Evolutionary conservation across 2,329 filamentous ascomycete species (phyloP), one percentile per base, ranked within the genome.

Genomic region (Fusarium sp.): DNA sequence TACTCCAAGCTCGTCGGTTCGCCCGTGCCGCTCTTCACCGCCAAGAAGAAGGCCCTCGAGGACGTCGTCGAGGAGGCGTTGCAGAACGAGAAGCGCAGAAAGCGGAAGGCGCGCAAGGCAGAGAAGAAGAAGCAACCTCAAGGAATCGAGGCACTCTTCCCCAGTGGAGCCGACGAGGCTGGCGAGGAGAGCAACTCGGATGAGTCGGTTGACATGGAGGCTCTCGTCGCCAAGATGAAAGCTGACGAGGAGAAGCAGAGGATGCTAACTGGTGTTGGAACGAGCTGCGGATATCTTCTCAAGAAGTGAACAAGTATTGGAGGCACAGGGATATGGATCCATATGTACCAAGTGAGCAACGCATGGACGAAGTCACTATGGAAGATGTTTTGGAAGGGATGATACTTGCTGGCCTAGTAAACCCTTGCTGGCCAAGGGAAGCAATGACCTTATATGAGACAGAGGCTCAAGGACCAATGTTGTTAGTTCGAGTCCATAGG

Each of bases 21-120:
- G 10, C 50, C 66, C 0, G 70, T 74, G n/a, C 78, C 74, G 10
- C 68, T 79, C 15, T 78, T 79, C 35, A 72, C 73, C 8, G 76
- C 69, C 7, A 76, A 77, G 59, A 77, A 79, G 47, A 74, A 72
- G 68, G 66, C 65, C 10, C 68, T 79, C 6, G 74, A 75, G 4
- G 68, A 69, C 15, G 66, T 79, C 58, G 69, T 75, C 11, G 66
- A 76, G 37, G 75, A 79, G 40, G 67, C 70, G 7, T 68, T 73
- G 32, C 56, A 40, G n/a, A 75, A 69, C 35, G 47, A 65, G 9
- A 38, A 68, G 47, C 14, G n/a, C 22, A 54, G 38, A 30, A 58
- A 27, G 22, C 43, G 37, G 11, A 65, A 50, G 25, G 22, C 43
- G 22, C 43, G 43, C 43, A 64, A 50, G n/a, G 25, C 40, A 6